Evolutionary conservation across 208 protist species (phyloP).

Genomic region (Leishmania braziliensis): DNA sequence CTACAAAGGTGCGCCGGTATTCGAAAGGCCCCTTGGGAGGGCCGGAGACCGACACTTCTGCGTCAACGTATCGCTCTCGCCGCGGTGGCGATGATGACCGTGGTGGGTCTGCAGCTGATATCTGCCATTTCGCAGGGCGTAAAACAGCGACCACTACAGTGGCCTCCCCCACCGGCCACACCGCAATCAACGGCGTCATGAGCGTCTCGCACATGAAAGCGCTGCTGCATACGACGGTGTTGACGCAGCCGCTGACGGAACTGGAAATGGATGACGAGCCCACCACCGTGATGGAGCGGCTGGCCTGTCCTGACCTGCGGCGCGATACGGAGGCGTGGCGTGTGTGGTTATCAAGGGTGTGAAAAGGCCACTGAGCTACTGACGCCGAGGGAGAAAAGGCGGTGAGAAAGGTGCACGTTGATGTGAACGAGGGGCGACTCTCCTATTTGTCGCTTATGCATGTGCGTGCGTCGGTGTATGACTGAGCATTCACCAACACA

Average conservation of each 20-base stretch:
- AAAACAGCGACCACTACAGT: neutral
- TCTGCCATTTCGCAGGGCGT: neutral
- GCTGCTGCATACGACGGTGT: constrained; percentile 49
- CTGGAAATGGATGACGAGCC: constrained; percentile 61
- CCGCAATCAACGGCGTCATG: constrained; percentile 32
- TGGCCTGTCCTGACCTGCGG: constrained; percentile 66
- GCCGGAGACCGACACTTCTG: constrained; percentile 1
- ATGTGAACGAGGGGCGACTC: neutral
- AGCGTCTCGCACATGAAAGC: constrained; percentile 47
- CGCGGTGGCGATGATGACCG: neutral
- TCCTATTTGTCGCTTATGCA: no score
- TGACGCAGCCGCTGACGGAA: constrained; percentile 48
- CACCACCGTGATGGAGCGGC: constrained; percentile 38
- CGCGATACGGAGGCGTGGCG: constrained; percentile 70
- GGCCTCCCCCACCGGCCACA: neutral
- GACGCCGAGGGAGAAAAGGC: neutral
- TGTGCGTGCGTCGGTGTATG: neutral
- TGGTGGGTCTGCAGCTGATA: neutral
- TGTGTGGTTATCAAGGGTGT: constrained; percentile 67
- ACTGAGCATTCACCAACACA: neutral
- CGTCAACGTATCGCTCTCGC: neutral
- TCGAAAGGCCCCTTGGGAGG: constrained; percentile 19
- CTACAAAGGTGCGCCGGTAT: neutral
- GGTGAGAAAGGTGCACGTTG: neutral
- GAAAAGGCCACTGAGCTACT: neutral